Percentiles rank a stretch among this genome's conserved stretches.
phyloP scores from a whole-genome alignment of 495 filamentous ascomycete species.

The Jackrogersella multiformis region DNA sequence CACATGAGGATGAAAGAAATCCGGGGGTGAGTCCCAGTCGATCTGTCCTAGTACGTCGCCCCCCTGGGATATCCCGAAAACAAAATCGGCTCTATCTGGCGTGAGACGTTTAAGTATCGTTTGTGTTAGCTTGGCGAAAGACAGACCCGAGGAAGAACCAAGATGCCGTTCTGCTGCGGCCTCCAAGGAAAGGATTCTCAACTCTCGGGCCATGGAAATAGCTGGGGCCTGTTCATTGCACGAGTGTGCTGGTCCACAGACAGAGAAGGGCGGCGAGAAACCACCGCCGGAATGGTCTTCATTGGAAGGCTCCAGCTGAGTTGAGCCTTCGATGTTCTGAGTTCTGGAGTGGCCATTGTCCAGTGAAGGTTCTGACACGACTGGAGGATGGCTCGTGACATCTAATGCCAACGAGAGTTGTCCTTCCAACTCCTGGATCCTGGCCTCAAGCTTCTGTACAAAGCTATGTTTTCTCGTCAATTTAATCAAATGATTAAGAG shows the following conservation, averaged over 20 bases:
- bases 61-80: conserved; percentile 45
- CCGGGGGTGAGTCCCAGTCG: conserved; percentile 21
- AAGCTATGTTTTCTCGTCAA: conserved; percentile 38
- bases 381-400: not conserved
- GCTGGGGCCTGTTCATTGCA: conserved; percentile 19
- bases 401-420: conserved; percentile 15
- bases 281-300: not conserved
- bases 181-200: conserved; percentile 50
- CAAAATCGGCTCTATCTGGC: conserved; percentile 55
- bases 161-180: conserved; percentile 53
- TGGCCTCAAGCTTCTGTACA: conserved; percentile 48
- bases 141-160: conserved; percentile 51
- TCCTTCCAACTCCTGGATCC: conserved; percentile 47
- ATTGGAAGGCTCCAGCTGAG: not conserved
- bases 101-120: conserved; percentile 57
- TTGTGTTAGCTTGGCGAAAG: conserved; percentile 53
- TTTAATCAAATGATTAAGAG: not conserved
- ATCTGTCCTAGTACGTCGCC: conserved; percentile 22
- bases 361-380: not conserved
- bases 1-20: conserved; percentile 33
- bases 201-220: conserved; percentile 45
- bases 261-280: not conserved
- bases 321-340: not conserved
- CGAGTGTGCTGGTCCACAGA: conserved; percentile 22
- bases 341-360: not conserved